Base-by-base conservation (phyloP, 2,329 filamentous ascomycete genomes). In the Diaporthe humulicola region DNA sequence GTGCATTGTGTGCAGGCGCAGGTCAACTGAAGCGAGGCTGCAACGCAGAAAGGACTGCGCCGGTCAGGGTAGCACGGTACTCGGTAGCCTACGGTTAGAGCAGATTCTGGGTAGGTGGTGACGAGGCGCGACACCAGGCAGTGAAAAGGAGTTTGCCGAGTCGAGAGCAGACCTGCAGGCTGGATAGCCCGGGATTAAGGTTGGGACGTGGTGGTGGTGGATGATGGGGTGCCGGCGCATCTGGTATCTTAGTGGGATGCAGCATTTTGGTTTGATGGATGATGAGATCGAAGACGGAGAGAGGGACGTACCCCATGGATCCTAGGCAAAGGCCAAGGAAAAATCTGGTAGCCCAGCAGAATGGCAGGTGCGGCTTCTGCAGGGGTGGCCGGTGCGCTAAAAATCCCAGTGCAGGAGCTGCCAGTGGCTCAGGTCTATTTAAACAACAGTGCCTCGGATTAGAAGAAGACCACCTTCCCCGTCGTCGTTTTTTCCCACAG, bases 371-470 rank as follows among this genome's bases (percentile, higher is more conserved):
- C 74, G 71, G 73, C 67, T 71, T 69, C 54, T 72, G 71, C 74
- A 75, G 71, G 74, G 71, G 73, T 75, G 71, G 71, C 56, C 67
- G 45, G 57, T 66, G 71, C 74, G 74, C 74, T 75, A 75, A 61
- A 50, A 72, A 69, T 38, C 54, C 58, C 67, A 75, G 73, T 36
- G 38, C 36, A 42, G 38, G 57, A 40, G 48, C 71, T 30, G 67
- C 56, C 74, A 75, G 48, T 70, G 74, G 56, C 74, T 67, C 71
- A 64, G 57, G 74, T 73, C 72, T 75, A 75, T 75, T 73, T 73
- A 75, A 75, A 75, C 69, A 75, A 70, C 70, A 67, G 69, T 61
- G 70, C 74, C 74, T 75, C 57, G 71, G 74, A 75, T 75, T 69
- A 69, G 64, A 75, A 73, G 71, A 73, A 75, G 74, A 70, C 74